Conservation (phyloP, 169 alveolate genomes). For the Cryptosporidium sp. region DNA sequence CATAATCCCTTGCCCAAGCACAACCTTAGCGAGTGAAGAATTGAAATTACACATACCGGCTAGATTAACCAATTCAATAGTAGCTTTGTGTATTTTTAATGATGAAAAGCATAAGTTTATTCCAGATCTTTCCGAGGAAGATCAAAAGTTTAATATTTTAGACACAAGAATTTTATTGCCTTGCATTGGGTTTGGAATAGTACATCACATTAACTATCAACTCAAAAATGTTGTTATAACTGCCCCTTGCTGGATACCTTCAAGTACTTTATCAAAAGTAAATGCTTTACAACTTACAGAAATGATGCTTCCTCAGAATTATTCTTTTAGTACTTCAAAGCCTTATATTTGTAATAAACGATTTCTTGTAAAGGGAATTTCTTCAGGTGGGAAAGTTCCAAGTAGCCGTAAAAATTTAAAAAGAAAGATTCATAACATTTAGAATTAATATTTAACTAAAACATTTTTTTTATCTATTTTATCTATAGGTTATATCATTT, state of each 20-base stretch:
- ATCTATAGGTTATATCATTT: neutral
- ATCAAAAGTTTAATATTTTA: conserved; percentile 13
- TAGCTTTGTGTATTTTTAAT: conserved; percentile 56
- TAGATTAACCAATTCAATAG: conserved; percentile 64
- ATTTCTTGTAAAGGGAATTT: conserved; percentile 34
- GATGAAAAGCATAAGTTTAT: conserved; percentile 20
- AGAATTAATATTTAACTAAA: neutral
- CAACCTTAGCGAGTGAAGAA: conserved; percentile 1
- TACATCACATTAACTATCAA: conserved; percentile 45
- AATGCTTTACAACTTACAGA: conserved; percentile 66
- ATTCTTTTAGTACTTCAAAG: neutral
- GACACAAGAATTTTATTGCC: conserved; percentile 40
- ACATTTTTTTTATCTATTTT: neutral
- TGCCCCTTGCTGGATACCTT: conserved; percentile 41
- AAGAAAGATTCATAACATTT: conserved; percentile 59
- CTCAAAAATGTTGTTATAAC: conserved; percentile 18
- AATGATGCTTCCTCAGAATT: conserved; percentile 60
- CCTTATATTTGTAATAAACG: conserved; percentile 38
- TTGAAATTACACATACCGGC: conserved; percentile 11
- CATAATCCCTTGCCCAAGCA: conserved; percentile 35
- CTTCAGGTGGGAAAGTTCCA: conserved; percentile 71
- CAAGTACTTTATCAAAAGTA: conserved; percentile 28
- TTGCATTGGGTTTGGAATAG: conserved; percentile 69
- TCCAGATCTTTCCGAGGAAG: conserved; percentile 39
- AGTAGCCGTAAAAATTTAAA: conserved; percentile 46